A percentile compares a stretch with the other conserved stretches of the same genome.
Conservation (phyloP, 495 filamentous ascomycete species). For the Patellaria atrata region DNA sequence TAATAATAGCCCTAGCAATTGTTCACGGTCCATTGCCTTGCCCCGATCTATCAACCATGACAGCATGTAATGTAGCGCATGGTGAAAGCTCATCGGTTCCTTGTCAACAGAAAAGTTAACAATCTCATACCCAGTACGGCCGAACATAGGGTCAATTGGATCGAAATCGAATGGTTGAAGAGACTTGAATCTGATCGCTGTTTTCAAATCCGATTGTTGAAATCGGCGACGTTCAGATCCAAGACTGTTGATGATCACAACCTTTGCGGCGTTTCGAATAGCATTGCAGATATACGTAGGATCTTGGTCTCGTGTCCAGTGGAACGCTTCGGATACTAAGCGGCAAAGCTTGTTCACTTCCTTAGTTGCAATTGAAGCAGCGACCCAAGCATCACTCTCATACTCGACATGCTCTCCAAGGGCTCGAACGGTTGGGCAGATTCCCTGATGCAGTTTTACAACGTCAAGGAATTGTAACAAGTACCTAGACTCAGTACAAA, state of each 20-base stretch:
- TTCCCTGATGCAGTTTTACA: slow-evolving; percentile 88
- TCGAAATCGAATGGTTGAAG: slow-evolving; percentile 72
- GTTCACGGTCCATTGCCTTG: slow-evolving; percentile 52
- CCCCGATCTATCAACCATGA: slow-evolving; percentile 93
- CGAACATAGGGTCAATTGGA: slow-evolving; percentile 27
- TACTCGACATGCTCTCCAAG: slow-evolving; percentile 95
- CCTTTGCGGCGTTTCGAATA: slow-evolving; percentile 61
- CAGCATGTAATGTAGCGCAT: slow-evolving; percentile 90
- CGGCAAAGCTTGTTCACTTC: slow-evolving; percentile 88
- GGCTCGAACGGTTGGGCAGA: slow-evolving; percentile 84
- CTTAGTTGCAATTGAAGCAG: slow-evolving; percentile 79
- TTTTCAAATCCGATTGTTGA: slow-evolving; percentile 74
- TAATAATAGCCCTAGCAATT: slow-evolving; percentile 49
- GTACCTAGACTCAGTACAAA: slow-evolving; percentile 73
- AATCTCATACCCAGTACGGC: slow-evolving; percentile 36
- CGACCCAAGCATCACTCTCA: slow-evolving; percentile 96
- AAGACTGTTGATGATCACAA: slow-evolving; percentile 68
- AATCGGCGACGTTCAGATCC: slow-evolving; percentile 83
- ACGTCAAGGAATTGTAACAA: slow-evolving; percentile 88
- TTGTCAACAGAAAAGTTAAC: slow-evolving; percentile 78
- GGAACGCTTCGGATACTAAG: slow-evolving; percentile 78
- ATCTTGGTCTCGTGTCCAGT: slow-evolving; percentile 40
- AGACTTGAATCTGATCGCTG: slow-evolving; percentile 63
- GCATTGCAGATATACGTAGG: slow-evolving; percentile 48
- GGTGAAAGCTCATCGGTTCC: slow-evolving; percentile 92